Evolutionary conservation across 139 green algal species (phyloP), one percentile per base, ranked within the genome.

Genomic region (Monoraphidium neglectum): DNA sequence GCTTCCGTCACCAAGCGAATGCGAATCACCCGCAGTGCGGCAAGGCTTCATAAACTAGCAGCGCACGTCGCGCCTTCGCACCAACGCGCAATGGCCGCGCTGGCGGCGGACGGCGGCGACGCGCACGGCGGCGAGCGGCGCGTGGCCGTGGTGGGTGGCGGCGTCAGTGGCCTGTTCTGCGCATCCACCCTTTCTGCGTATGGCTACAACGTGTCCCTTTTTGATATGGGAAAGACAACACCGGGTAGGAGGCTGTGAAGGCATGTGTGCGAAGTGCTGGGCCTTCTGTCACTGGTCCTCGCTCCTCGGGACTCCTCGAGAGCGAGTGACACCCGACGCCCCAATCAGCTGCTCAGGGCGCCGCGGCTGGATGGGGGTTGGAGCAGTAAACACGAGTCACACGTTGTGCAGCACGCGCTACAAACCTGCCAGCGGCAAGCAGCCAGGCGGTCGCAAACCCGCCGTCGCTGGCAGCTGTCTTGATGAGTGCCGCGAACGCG

Each of bases 101-200:
- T 51, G 43, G 43, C 43, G 43, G 43, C 8, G 8, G 43, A 12
- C 43, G 43, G 43, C 8, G 8, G 43, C 8, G 43, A 51, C 8
- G n/a, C n/a, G n/a, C n/a, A n/a, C n/a, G n/a, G n/a, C n/a, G n/a
- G n/a, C n/a, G 43, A 51, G 43, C 8, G 43, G 43, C 43, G 43
- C 8, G 63, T 80, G 36, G 74, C 74, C 30, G 74, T 80, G 5
- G 65, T 80, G 21, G 74, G 74, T 30, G 74, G 65, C 10, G 74
- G 74, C 35, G 54, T 80, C 2, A 74, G 65, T 8, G 74, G 74
- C 18, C 65, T 80, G 5, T 54, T 73, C 36, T 80, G 74, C 40
- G 74, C 74, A 4, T 26, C 28, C 18, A 36, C 51, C 30, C 65
- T 80, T 5, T 69, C 74, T 1, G 32, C 61, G 46, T 40, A 75